phyloP scores from a whole-genome alignment of 331 rosid genomes.

The Pyracantha coccinea region DNA sequence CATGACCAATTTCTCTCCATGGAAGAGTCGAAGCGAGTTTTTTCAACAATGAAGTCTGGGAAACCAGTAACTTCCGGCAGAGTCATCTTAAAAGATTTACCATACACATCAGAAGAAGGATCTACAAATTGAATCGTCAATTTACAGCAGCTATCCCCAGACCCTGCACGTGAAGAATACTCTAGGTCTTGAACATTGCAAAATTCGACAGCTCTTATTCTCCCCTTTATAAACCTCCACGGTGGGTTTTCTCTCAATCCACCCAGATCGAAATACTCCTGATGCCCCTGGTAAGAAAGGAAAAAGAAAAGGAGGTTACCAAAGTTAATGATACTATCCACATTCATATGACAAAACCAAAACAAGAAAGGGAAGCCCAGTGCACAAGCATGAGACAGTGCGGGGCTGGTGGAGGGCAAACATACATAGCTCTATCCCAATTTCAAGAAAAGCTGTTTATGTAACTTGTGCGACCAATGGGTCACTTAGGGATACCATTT shows the following conservation, averaged over 20 bases:
- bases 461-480: background rate
- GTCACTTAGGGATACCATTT: background rate
- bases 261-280: constrained; percentile 61
- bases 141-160: constrained; percentile 99
- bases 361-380: background rate
- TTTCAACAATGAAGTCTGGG: constrained; percentile 95
- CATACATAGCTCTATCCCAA: background rate
- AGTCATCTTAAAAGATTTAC: constrained; percentile 66
- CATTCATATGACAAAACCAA: background rate
- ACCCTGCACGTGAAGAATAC: constrained; percentile 78
- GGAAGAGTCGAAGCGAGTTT: constrained; percentile 69
- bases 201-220: constrained; percentile 67
- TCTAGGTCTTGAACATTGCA: constrained; percentile 62
- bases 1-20: constrained; percentile 78
- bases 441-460: background rate
- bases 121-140: constrained; percentile 74
- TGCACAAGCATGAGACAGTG: background rate
- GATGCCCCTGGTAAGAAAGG: constrained; percentile 71
- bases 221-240: constrained; percentile 55
- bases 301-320: constrained; percentile 8
- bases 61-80: constrained; percentile 83
- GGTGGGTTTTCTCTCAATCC: constrained; percentile 64
- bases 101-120: constrained; percentile 49
- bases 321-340: background rate
- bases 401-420: background rate